phyloP scores from a whole-genome alignment of 2,329 filamentous ascomycete species.

The Xylariomycetidae sp. region DNA sequence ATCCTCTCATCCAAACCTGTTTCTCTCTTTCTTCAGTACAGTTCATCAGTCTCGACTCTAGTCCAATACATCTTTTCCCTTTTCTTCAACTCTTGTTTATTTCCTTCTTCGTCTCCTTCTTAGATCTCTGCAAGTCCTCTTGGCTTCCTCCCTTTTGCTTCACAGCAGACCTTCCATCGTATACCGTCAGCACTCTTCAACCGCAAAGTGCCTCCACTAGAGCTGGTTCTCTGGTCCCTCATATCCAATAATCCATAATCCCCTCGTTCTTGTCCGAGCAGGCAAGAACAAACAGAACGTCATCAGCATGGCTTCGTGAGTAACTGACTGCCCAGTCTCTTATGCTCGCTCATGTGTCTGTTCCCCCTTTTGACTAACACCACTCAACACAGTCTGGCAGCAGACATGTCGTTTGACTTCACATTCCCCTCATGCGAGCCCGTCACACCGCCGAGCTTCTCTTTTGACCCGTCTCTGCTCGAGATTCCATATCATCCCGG shows the following conservation, averaged over 20 bases:
- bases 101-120: constrained; percentile 7
- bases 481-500: constrained; percentile 48
- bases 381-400: constrained; percentile 49
- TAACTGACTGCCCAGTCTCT: constrained; percentile 12
- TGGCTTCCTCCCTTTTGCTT: constrained; percentile 20
- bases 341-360: constrained; percentile 3
- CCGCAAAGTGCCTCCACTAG: constrained; percentile 12
- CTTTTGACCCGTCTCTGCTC: constrained; percentile 53
- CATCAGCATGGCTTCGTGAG: constrained; percentile 41
- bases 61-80: constrained; percentile 22
- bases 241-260: constrained; percentile 23
- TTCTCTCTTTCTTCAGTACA: constrained; percentile 15
- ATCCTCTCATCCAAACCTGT: constrained; percentile 18
- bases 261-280: constrained; percentile 19
- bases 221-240: constrained; percentile 26
- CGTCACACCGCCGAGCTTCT: constrained; percentile 45
- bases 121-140: constrained; percentile 10
- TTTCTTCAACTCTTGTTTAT: constrained; percentile 25
- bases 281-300: constrained; percentile 18
- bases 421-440: constrained; percentile 51
- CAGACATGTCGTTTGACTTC: constrained; percentile 59
- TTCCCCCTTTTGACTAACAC: constrained; percentile 22
- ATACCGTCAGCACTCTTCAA: constrained; percentile 6
- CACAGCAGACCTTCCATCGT: constrained; percentile 11
- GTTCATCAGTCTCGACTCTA: constrained; percentile 26